A percentile compares a stretch with the other conserved stretches of the same genome.
These are phyloP conservation scores for Aethionema arabicum DNA, from an alignment of 345 rosid species.

Conservation along the genomic window DNA sequence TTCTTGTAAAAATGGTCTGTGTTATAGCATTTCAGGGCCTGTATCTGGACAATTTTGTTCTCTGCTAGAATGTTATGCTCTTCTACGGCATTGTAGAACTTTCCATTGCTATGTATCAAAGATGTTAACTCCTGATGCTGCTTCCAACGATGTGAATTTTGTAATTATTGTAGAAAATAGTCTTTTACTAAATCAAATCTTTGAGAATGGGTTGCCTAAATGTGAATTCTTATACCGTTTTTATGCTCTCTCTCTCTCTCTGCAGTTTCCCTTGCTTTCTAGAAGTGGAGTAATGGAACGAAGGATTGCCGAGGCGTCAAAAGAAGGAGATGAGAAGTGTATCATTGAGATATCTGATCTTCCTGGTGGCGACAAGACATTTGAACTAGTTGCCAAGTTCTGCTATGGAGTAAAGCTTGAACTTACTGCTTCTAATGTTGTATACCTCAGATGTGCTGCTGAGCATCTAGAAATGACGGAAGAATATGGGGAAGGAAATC, in stretches of 20 bases:
- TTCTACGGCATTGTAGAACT: conserved; percentile 8
- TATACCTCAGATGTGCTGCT: conserved; percentile 78
- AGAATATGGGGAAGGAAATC: conserved; percentile 93
- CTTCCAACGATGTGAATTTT: neutral
- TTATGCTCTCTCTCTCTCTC: conserved; percentile 9
- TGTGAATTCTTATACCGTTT: conserved; percentile 23
- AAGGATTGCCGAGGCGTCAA: conserved; percentile 73
- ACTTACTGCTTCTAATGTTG: conserved; percentile 85
- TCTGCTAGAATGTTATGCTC: neutral
- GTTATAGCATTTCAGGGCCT: neutral
- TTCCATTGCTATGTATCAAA: conserved; percentile 4
- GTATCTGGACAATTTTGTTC: neutral
- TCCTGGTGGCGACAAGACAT: conserved; percentile 91
- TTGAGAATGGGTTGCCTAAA: conserved; percentile 12
- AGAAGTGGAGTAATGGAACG: conserved; percentile 94
- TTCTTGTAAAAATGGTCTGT: conserved; percentile 3
- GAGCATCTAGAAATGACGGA: conserved; percentile 91
- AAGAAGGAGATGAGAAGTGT: conserved; percentile 71
- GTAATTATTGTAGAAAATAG: neutral
- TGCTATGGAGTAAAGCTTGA: conserved; percentile 99
- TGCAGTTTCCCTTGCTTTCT: conserved; percentile 95
- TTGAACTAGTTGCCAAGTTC: conserved; percentile 93
- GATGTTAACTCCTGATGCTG: neutral
- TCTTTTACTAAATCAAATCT: neutral
- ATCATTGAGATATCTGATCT: conserved; percentile 52